Evolutionary conservation across 164 flowering plant species (phyloP), one percentile per base, ranked within the genome.

Genomic region (Vitis riparia): DNA sequence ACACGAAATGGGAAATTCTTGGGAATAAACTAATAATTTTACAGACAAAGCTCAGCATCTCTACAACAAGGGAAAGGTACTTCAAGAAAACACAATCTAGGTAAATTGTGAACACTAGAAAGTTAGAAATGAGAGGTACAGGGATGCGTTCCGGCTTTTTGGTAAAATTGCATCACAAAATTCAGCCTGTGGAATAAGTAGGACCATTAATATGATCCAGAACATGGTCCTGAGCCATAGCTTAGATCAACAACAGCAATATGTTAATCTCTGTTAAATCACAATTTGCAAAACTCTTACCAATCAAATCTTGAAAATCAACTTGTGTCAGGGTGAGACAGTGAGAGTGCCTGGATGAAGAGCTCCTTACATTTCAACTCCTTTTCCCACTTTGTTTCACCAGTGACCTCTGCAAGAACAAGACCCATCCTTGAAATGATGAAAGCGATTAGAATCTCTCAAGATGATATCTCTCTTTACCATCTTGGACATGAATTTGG

Each of bases 391-490:
- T 47, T 14, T 13, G n/a, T 14, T 64, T 80, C 69, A 83, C 84
- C 82, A 79, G 75, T 68, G 87, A 32, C 89, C 87, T 82, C 89
- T 82, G 73, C 93, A 89, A 69, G 90, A 89, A 74, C 93, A 89
- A 50, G 29, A 49, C 19, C 89, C 93, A 69, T 85, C 79, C 73
- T 80, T 83, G 71, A 89, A 87, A 70, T 80, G 88, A 77, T 89
- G 93, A 67, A 89, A 87, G n/a, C 91, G 83, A 71, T 79, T 78
- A 13, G 88, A 77, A 78, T 89, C 91, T 76, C 91, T 80, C 69
- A 89, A 69, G n/a, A 87, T 64, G 65, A 89, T 83, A 64, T 85
- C 89, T 73, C 88, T 81, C 14, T 74, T 61, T 19, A 59, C 16
- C 37, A 50, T 71, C 79, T 78, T 86, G 44, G 90, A 83, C 32